Evolutionary conservation across 1,284 basidiomycete species (phyloP).

Genomic region (Lentinula novae-zelandiae): DNA sequence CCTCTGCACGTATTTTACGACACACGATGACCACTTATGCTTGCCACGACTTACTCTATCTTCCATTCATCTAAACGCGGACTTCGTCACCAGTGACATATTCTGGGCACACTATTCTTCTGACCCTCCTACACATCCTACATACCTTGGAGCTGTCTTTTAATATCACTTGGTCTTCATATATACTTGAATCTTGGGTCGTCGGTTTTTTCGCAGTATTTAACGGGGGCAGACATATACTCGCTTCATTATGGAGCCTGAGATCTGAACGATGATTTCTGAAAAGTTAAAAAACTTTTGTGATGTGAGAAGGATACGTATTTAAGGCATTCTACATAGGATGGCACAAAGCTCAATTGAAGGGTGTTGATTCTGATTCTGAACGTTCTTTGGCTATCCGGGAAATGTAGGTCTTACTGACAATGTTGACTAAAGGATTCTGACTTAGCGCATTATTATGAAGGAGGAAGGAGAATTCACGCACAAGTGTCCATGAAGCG

Average conservation of each 20-base stretch:
- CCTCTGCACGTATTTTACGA: constrained; percentile 9
- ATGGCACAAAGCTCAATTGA: background rate
- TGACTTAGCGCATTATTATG: constrained; percentile 5
- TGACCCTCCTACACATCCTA: background rate
- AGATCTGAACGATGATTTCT: background rate
- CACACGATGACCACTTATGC: constrained; percentile 1
- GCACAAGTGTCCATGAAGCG: constrained; percentile 83
- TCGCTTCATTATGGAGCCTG: background rate
- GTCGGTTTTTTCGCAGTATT: background rate
- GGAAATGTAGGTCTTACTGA: constrained; percentile 61
- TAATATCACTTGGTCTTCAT: background rate
- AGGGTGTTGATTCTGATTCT: constrained; percentile 7
- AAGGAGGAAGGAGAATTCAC: constrained; percentile 26
- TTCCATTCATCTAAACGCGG: background rate
- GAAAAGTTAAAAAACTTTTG: background rate
- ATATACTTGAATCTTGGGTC: background rate
- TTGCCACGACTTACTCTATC: background rate
- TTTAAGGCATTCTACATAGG: too few species aligned
- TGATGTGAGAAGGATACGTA: too few species aligned
- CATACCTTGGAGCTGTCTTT: background rate
- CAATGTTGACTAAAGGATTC: constrained; percentile 58
- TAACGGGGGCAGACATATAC: background rate
- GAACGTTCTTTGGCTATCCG: constrained; percentile 49
- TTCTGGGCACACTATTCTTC: background rate
- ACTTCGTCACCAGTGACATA: background rate